Conservation (phyloP, 768 basidiomycete genomes). For the Boletales sp. region DNA sequence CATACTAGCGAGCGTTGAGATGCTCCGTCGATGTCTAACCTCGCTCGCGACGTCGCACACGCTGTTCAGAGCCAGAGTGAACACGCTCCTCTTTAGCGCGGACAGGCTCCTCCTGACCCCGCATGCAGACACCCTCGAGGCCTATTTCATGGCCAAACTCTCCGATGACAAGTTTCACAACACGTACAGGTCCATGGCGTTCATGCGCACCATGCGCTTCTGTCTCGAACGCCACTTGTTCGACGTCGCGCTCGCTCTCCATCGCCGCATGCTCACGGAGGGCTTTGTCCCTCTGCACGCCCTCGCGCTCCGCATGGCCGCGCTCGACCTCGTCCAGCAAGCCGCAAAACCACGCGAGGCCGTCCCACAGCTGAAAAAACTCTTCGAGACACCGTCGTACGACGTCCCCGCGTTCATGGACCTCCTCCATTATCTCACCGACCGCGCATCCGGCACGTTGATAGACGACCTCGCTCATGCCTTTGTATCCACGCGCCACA, state of each 20-base stretch:
- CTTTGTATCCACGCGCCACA: constrained; percentile 16
- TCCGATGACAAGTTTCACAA: constrained; percentile 27
- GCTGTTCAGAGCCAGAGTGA: constrained; percentile 20
- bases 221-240: constrained; percentile 39
- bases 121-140: constrained; percentile 14
- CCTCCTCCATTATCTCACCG: constrained; percentile 20
- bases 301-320: constrained; percentile 41
- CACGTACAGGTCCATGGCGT: constrained; percentile 28
- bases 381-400: constrained; percentile 15
- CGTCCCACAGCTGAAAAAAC: constrained; percentile 1
- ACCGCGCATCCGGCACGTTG: constrained; percentile 9
- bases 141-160: constrained; percentile 21
- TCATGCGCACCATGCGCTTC: constrained; percentile 37
- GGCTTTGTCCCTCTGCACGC: constrained; percentile 36
- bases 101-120: constrained; percentile 25
- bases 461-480: constrained; percentile 21
- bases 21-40: not conserved
- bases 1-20: constrained; percentile 1
- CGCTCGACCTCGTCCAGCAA: constrained; percentile 24
- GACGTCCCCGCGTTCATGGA: constrained; percentile 25
- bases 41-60: constrained; percentile 8
- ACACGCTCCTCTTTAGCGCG: constrained; percentile 24
- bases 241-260: constrained; percentile 37
- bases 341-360: constrained; percentile 1
- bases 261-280: constrained; percentile 40